A percentile compares a stretch with the other conserved stretches of the same genome.
These are phyloP conservation scores for Aspergillus costaricaensis DNA, from an alignment of 2,329 filamentous ascomycete genomes.

Conservation along the genomic window DNA sequence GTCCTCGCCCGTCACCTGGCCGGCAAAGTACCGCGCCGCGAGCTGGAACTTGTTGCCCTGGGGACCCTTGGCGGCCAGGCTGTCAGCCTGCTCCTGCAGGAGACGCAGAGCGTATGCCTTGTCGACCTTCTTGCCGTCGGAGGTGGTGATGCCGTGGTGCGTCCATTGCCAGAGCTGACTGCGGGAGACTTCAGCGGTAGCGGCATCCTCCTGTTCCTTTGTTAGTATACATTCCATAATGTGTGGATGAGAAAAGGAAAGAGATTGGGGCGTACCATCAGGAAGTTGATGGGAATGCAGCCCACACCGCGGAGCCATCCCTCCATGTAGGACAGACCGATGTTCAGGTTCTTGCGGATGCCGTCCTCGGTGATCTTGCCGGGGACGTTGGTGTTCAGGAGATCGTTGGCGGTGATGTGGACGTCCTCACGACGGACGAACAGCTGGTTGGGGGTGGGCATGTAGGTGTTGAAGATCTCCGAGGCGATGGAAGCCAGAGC, in stretches of 20 bases:
- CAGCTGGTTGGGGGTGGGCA: slow-evolving; percentile 97
- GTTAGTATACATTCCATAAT: slow-evolving; percentile 5
- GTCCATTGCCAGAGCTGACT: slow-evolving; percentile 98
- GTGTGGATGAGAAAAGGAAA: no score
- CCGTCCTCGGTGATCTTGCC: slow-evolving; percentile 89
- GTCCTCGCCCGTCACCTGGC: slow-evolving; percentile 93
- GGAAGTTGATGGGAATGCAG: slow-evolving; percentile 94
- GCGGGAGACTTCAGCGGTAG: slow-evolving; percentile 92
- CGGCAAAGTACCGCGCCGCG: slow-evolving; percentile 87
- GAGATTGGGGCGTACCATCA: slow-evolving; percentile 64
- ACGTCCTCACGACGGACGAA: slow-evolving; percentile 90
- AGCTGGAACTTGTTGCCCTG: slow-evolving; percentile 91
- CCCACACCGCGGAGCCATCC: slow-evolving; percentile 94
- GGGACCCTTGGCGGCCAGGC: slow-evolving; percentile 70
- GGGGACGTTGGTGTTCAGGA: slow-evolving; percentile 97
- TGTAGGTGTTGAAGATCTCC: slow-evolving; percentile 96
- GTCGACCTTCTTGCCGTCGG: slow-evolving; percentile 88
- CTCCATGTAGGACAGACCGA: slow-evolving; percentile 97
- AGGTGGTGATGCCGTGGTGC: slow-evolving; percentile 70
- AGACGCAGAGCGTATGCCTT: slow-evolving; percentile 87
- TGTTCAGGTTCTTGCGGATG: slow-evolving; percentile 96
- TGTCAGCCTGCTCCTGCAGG: slow-evolving; percentile 80
- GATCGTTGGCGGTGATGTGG: slow-evolving; percentile 78
- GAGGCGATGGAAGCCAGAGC: slow-evolving; percentile 84
- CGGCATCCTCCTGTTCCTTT: slow-evolving; percentile 71